Base-by-base conservation (phyloP, 805 yeast species). In the Cyberlindnera mississippiensis region DNA sequence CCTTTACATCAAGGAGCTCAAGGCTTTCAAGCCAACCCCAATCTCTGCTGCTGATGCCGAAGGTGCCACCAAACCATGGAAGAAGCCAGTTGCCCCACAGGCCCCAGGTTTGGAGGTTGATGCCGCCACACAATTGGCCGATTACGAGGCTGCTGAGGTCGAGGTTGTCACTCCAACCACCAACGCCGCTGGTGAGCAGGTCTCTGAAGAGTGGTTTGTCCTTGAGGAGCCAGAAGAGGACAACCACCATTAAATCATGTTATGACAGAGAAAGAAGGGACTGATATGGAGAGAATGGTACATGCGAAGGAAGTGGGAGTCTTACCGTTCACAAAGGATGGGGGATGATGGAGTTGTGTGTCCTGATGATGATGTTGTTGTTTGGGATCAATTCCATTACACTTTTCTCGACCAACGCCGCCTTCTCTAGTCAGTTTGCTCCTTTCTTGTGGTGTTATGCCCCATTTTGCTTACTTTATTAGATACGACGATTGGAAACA, bases 1-100 rank as follows among this genome's bases (percentile, higher is more conserved):
- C 54, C 76, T 90, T 56, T 90, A 90, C 73, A 69, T 91, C 61
- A 80, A 76, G 65, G 96, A 90, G 68, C 73, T 93, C 68, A 86
- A 82, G 72, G 78, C 80, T 49, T 90, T 86, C 80, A 88, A 89
- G 75, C 90, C 96, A 62, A 76, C 82, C 45, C 80, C 88, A 47
- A 62, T 82, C 41, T 68, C 84, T 45, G 78, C 85, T 45, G 72
- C 76, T 52, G 95, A 85, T 54, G 82, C 91, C 49, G 88, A 81
- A 59, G 76, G 79, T 51, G 75, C 82, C 52, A 91, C 89, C 55
- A 80, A 83, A 69, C 78, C 85, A 56, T 93, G 96, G 93, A 67
- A 73, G 48, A 70, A 80, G 50, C 98, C 98, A 58, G 65, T 75
- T 49, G 77, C 88, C 54, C 95, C 98, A 56, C 64, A 77, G 52